Evolutionary conservation across 192 early-diverging fungal genomes (phyloP), one percentile per base, ranked within the genome.

Genomic region (Linnemannia hyalina): DNA sequence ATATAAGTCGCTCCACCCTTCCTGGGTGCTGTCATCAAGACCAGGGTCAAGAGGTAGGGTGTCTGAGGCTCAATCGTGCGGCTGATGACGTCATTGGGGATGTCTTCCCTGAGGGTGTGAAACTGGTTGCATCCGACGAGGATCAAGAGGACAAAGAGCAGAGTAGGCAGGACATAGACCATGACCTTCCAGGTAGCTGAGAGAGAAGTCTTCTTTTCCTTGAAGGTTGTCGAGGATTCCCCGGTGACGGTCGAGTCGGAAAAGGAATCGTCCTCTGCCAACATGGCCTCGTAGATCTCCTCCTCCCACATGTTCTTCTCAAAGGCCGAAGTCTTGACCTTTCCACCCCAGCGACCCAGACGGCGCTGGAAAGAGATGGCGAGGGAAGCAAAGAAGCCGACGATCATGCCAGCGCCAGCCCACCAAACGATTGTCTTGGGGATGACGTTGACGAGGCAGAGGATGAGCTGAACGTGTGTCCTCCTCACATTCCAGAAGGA

Each of bases 341-440:
- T 80, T 23, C 78, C 83, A 10, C 83, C 83, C 83, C 83, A 85
- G 11, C 41, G 78, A n/a, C 83, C 83, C 49, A 60, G 54, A 7
- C 71, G 68, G 16, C 70, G 83, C 74, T 85, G 83, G 42, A 73
- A 73, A 38, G 83, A 88, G 46, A 91, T 82, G 18, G 75, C 9
- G 26, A 92, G 16, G 0, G 87, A 77, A 15, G 81, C 87, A 38
- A 92, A 73, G 41, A 88, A 85, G 6, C 91, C 91, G 32, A 89
- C 83, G 18, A 88, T n/a, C 36, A 91, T 72, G 22, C 91, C 90
- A 38, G 90, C 77, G 32, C 90, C 74, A 52, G 91, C 90, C 91
- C 91, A 92, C 91, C 91, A 92, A 18, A 92, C 75, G 76, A 91
- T 89, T 38, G 90, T 92, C 78, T 90, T 90, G 9, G 77, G 82